Conservation (phyloP, 352 stramenopile genomes). For the Thalassiosira pacifica region DNA sequence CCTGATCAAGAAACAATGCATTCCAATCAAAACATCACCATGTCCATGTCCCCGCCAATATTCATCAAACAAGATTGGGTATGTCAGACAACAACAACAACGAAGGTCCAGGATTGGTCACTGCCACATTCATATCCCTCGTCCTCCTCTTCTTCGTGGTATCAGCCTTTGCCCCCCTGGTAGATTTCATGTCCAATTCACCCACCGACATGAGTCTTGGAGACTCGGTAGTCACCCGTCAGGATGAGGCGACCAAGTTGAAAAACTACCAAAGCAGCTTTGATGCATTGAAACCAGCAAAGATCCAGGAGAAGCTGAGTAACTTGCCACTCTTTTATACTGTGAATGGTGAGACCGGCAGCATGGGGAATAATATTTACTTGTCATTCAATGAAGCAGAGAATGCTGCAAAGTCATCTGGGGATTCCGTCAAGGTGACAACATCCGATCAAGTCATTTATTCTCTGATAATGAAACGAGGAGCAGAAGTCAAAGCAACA, state of each 20-base stretch:
- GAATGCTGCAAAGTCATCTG: constrained; percentile 29
- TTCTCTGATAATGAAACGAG: constrained; percentile 70
- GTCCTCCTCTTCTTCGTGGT: constrained; percentile 64
- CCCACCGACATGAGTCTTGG: constrained; percentile 49
- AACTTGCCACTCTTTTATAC: constrained; percentile 74
- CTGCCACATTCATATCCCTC: constrained; percentile 29
- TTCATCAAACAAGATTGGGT: background rate
- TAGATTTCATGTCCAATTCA: constrained; percentile 33
- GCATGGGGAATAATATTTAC: constrained; percentile 63
- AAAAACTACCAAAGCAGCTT: constrained; percentile 66
- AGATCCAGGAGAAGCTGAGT: constrained; percentile 72
- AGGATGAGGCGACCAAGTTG: constrained; percentile 53
- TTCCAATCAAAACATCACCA: background rate
- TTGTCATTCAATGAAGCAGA: constrained; percentile 66
- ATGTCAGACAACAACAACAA: constrained; percentile 37
- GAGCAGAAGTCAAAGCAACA: constrained; percentile 20
- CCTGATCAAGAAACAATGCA: background rate
- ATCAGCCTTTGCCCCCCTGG: constrained; percentile 46
- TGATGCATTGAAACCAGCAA: constrained; percentile 51
- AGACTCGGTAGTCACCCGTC: constrained; percentile 65
- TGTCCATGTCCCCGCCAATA: background rate
- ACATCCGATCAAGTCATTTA: constrained; percentile 76
- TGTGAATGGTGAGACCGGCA: constrained; percentile 26
- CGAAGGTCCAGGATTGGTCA: constrained; percentile 23
- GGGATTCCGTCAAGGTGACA: constrained; percentile 59